phyloP scores from a whole-genome alignment of 2,329 filamentous ascomycete genomes.

The Diaporthe capsici region DNA sequence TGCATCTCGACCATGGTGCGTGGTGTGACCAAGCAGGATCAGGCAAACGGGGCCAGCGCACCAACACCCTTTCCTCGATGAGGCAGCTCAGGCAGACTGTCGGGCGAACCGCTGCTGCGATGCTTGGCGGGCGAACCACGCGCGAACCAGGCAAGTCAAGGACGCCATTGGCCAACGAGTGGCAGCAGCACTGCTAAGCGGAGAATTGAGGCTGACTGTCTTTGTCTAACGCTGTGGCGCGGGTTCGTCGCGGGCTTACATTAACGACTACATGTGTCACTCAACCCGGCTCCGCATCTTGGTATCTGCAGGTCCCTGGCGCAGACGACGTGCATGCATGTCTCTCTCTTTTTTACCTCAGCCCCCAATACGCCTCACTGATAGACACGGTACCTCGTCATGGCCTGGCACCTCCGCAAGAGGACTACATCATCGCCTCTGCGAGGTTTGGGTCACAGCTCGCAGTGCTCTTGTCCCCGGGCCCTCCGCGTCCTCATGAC shows the following conservation, averaged over 20 bases:
- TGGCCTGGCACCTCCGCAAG: not conserved
- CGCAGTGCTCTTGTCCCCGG: not conserved
- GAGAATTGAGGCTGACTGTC: conserved; percentile 31
- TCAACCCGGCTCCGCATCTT: conserved; percentile 17
- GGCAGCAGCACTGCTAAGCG: not conserved
- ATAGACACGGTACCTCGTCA: conserved; percentile 15
- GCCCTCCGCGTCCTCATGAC: conserved; percentile 9
- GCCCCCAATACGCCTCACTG: conserved; percentile 21
- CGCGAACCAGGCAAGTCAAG: not conserved
- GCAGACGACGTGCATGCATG: conserved; percentile 34
- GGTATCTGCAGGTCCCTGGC: conserved; percentile 26
- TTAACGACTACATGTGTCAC: conserved; percentile 12
- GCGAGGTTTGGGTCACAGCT: not conserved
- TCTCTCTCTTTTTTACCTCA: conserved; percentile 19
- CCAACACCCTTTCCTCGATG: conserved; percentile 17
- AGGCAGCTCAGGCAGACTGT: conserved; percentile 33
- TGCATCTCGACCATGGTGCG: not conserved
- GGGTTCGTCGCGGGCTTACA: not conserved
- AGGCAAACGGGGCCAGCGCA: conserved; percentile 33
- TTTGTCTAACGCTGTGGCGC: conserved; percentile 6
- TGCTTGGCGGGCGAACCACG: conserved; percentile 32
- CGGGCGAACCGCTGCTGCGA: conserved; percentile 24
- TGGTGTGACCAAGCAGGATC: not conserved
- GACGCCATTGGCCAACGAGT: not conserved
- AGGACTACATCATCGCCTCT: conserved; percentile 13